These are phyloP conservation scores for Heritiera littoralis DNA, from an alignment of 345 rosid genomes.

Conservation along the genomic window DNA sequence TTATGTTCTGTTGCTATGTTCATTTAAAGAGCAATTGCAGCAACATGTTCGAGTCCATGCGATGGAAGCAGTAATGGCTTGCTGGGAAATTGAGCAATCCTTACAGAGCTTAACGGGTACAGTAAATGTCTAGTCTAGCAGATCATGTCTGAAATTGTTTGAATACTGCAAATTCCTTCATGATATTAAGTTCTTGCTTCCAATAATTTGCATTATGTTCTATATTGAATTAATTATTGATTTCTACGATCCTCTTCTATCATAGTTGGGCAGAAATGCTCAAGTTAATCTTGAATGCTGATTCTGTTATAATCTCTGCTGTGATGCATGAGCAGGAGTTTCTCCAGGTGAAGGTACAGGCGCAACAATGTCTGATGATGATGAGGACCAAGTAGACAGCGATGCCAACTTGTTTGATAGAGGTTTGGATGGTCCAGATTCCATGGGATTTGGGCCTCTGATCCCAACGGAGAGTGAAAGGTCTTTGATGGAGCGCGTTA, in stretches of 20 bases:
- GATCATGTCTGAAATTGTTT: neutral
- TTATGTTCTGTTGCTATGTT: constrained; percentile 86
- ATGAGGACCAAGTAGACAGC: constrained; percentile 89
- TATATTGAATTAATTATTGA: neutral
- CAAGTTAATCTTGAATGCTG: neutral
- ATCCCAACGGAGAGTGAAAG: constrained; percentile 95
- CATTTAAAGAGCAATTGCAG: constrained; percentile 96
- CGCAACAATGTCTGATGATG: constrained; percentile 98
- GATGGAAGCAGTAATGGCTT: constrained; percentile 99
- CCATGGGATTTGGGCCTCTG: constrained; percentile 94
- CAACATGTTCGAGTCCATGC: constrained; percentile 99
- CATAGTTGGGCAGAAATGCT: neutral
- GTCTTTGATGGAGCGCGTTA: constrained; percentile 95
- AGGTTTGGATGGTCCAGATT: constrained; percentile 64
- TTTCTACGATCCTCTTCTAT: neutral
- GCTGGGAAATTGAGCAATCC: constrained; percentile 99
- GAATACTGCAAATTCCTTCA: neutral
- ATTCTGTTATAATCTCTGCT: neutral
- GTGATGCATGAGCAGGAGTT: constrained; percentile 59
- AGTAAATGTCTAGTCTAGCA: neutral
- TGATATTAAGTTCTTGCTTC: neutral
- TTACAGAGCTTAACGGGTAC: constrained; percentile 93
- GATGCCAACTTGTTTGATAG: constrained; percentile 83
- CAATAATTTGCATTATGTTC: neutral
- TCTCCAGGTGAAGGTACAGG: constrained; percentile 96